Evolutionary conservation across 1,284 basidiomycete species (phyloP).

Genomic region (Earliella scabrosa): DNA sequence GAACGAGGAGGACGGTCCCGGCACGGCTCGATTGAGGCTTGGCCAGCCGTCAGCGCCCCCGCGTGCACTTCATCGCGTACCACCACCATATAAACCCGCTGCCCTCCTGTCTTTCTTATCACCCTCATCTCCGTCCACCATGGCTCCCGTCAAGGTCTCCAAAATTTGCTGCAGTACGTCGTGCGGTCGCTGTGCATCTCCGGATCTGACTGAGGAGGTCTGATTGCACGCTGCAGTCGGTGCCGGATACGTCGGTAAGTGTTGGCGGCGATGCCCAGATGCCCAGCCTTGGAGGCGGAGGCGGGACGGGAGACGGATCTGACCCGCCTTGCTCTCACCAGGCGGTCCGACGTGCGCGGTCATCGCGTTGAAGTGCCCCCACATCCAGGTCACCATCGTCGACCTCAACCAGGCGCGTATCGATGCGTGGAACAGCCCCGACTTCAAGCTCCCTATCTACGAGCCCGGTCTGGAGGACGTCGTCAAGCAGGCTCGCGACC

Average conservation of each 20-base stretch:
- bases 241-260: slow-evolving; percentile 94
- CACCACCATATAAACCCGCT: slow-evolving; percentile 19
- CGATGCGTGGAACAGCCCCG: slow-evolving; percentile 91
- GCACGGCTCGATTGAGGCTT: slow-evolving; percentile 1
- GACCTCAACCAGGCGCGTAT: slow-evolving; percentile 95
- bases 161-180: slow-evolving; percentile 92
- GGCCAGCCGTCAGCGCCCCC: slow-evolving; percentile 5
- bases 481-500: slow-evolving; percentile 85
- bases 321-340: slow-evolving; percentile 34
- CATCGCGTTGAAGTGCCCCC: slow-evolving; percentile 93
- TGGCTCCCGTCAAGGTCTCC: slow-evolving; percentile 72
- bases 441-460: slow-evolving; percentile 88
- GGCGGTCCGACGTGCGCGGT: slow-evolving; percentile 95
- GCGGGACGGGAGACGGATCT: neutral
- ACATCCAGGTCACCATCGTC: slow-evolving; percentile 96
- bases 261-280: slow-evolving; percentile 1
- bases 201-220: slow-evolving; percentile 12
- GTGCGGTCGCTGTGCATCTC: neutral
- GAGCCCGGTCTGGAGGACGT: slow-evolving; percentile 97
- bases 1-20: slow-evolving; percentile 9
- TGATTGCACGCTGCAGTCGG: slow-evolving; percentile 62
- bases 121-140: slow-evolving; percentile 32
- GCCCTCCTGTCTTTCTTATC: slow-evolving; percentile 10
- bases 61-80: slow-evolving; percentile 14
- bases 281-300: slow-evolving; percentile 5